Base-by-base conservation (phyloP, 2,329 filamentous ascomycete genomes). In the Hypomyces rosellus region DNA sequence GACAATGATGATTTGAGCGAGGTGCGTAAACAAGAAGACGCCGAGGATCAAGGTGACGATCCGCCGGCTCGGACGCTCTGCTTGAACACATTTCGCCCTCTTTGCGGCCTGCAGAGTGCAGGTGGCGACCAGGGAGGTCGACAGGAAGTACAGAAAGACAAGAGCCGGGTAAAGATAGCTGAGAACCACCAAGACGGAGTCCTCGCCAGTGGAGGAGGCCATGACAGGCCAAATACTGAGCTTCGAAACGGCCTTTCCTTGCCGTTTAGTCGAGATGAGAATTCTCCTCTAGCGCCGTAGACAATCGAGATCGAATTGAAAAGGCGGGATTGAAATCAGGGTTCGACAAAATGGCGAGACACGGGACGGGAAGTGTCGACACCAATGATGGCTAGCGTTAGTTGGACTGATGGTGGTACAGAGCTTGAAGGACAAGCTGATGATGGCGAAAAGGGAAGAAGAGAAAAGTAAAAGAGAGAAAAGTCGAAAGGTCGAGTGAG, bases 101-200 rank as follows among this genome's bases (percentile, higher is more conserved):
- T 63, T 70, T 20, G 64, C 55, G 14, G 74, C 75, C 57, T 80
- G 75, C 22, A 83, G 67, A 15, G 73, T 78, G 62, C 75, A 81
- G 36, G 77, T 67, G 4, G 76, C 76, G 46, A 80, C 57, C 30
- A 72, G 64, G 20, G 73, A 74, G 8, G 81, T 69, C 48, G 73
- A 54, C 46, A 77, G 63, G 62, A 82, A 86, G 65, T 79, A 85
- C 49, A 71, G 44, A 57, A 84, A 82, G 52, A 82, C 65, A 16
- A 72, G 52, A 9, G 76, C 70, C 11, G 84, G 82, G 56, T 80
- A 83, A 8, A 73, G 65, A 62, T 85, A 85, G 65, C 80, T 78
- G 41, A 85, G 67, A 55, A 68, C 66, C 42, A 67, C 63, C 49
- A 76, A 64, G 54, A 69, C 65, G 34, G 55, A 48, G 45, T 55